Evolutionary conservation across 768 basidiomycete genomes (phyloP), one percentile per base, ranked within the genome.

Genomic region (Rickenella mellea): DNA sequence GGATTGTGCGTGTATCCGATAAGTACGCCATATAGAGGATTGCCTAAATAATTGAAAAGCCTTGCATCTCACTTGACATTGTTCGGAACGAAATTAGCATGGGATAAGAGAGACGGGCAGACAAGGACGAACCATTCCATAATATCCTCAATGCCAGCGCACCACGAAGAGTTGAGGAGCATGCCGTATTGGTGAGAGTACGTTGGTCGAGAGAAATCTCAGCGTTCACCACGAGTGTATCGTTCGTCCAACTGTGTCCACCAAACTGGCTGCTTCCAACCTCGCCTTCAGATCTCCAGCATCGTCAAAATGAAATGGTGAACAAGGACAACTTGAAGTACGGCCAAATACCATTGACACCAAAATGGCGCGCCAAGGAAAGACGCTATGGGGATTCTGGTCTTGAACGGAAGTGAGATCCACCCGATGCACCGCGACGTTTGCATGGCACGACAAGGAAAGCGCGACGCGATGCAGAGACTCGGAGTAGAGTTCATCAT

Each of bases 321-420:
- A 2, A 36, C 12, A 28, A 8, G 15, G 6, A 17, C 35, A 41
- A 29, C 12, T 39, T 38, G 15, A 69, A 88, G 58, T 60, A 92
- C 83, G 93, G 93, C 94, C 93, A 98, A 5, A 86, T 83, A 15
- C 79, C 77, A 55, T 97, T 97, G 39, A 96, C 78, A 41, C 92
- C 92, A 39, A n/a, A n/a, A 96, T 76, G 39, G 78, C 90, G 7
- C 79, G 68, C 37, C 93, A 79, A 9, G 76, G 66, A 40, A 65
- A 74, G 40, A 91, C 74, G 5, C 85, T 88, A 55, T 94, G 90
- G 2, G 94, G 94, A 61, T 81, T 88, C 35, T 74, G 83, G 46
- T 78, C 61, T 21, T 79, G 60, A 41, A 88, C 80, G 46, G 87
- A 93, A 37, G 89, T 83, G 60, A 97, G 71, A 58, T 96, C 83